Evolutionary conservation across 192 early-diverging fungal species (phyloP).

Genomic region (Lobulomyces angularis): DNA sequence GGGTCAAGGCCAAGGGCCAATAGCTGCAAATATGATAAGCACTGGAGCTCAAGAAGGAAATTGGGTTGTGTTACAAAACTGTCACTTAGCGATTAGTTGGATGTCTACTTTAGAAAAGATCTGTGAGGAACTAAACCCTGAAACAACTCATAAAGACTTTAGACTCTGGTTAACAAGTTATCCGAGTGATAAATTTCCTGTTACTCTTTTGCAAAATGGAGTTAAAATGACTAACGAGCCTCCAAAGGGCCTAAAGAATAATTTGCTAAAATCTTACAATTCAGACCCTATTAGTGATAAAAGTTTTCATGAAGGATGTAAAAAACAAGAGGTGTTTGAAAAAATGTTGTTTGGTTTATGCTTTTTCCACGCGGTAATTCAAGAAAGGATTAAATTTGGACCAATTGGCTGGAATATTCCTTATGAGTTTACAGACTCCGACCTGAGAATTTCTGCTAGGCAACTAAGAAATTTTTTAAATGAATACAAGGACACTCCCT

Average conservation of each 20-base stretch:
- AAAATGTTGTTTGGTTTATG: conserved; percentile 41
- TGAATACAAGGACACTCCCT: conserved; percentile 45
- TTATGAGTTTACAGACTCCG: conserved; percentile 52
- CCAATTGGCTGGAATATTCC: conserved; percentile 57
- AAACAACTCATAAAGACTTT: conserved; percentile 40
- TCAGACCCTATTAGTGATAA: conserved; percentile 46
- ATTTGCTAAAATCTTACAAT: conserved; percentile 35
- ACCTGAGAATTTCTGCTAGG: conserved; percentile 45
- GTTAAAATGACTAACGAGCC: conserved; percentile 56
- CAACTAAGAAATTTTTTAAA: conserved; percentile 45
- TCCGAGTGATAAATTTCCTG: conserved; percentile 47
- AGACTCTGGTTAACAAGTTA: conserved; percentile 44
- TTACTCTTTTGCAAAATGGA: conserved; percentile 44
- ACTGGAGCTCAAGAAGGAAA: conserved; percentile 32
- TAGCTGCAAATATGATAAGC: conserved; percentile 43
- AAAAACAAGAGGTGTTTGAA: conserved; percentile 38
- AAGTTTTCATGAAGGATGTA: conserved; percentile 46
- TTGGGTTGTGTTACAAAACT: conserved; percentile 51
- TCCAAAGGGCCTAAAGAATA: conserved; percentile 37
- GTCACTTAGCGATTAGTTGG: conserved; percentile 52
- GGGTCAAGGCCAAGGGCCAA: conserved; percentile 52
- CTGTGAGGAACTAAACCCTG: conserved; percentile 41
- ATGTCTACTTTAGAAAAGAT: conserved; percentile 49
- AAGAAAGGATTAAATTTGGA: conserved; percentile 43
- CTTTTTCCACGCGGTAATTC: conserved; percentile 51